Conservation (phyloP, 1,284 basidiomycete species). For the Leccinum solheimii region DNA sequence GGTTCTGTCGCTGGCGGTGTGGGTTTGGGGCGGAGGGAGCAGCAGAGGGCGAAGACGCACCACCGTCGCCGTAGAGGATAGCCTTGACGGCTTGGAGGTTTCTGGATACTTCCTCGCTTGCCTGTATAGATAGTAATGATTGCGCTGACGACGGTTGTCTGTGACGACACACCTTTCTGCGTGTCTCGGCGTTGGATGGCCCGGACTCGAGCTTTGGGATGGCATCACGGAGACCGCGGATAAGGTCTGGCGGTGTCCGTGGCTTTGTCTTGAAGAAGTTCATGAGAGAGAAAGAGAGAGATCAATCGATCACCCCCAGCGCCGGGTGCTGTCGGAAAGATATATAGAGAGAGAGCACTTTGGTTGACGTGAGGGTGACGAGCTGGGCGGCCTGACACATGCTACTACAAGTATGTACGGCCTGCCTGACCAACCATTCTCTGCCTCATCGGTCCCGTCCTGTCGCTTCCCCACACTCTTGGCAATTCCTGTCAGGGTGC, state of each 20-base stretch:
- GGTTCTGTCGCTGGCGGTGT: slow-evolving; percentile 52
- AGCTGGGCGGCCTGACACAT: slow-evolving; percentile 21
- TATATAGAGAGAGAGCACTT: not conserved
- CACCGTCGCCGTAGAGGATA: slow-evolving; percentile 85
- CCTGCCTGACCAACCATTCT: not conserved
- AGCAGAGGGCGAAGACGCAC: slow-evolving; percentile 41
- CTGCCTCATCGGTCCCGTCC: not conserved
- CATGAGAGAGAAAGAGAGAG: slow-evolving; percentile 46
- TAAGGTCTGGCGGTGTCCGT: slow-evolving; percentile 82
- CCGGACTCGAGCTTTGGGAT: slow-evolving; percentile 75
- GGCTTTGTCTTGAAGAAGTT: slow-evolving; percentile 95
- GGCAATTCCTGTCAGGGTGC: not conserved
- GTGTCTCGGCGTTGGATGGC: slow-evolving; percentile 71
- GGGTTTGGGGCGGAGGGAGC: slow-evolving; percentile 7
- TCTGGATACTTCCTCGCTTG: slow-evolving; percentile 87
- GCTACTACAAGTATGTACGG: slow-evolving; percentile 11
- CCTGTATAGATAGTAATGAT: slow-evolving; percentile 45
- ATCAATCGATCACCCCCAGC: not conserved
- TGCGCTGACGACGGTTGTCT: slow-evolving; percentile 46
- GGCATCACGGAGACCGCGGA: slow-evolving; percentile 76
- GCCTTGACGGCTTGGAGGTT: slow-evolving; percentile 86
- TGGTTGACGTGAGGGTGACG: slow-evolving; percentile 10
- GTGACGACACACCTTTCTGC: slow-evolving; percentile 65
- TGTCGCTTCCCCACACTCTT: not conserved
- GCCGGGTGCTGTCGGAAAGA: not conserved